Conservation (phyloP, 345 rosid genomes). For the Citrus maxima region DNA sequence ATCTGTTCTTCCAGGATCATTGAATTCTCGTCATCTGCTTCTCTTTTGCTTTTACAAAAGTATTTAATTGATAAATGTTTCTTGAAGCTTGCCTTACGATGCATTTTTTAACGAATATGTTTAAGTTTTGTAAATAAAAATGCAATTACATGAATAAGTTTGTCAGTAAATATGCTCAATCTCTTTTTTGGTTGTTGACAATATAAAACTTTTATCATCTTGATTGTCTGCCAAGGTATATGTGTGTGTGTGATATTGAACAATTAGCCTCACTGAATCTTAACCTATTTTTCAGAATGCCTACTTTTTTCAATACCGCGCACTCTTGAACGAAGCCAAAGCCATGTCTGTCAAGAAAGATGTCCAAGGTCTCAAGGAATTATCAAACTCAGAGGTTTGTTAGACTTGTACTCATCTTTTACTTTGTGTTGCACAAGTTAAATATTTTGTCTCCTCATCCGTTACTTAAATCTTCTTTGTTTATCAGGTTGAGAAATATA, state of each 20-base stretch:
- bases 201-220: background rate
- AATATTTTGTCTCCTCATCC: slow-evolving; percentile 14
- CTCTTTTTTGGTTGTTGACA: background rate
- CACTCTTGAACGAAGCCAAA: slow-evolving; percentile 49
- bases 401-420: slow-evolving; percentile 5
- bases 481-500: slow-evolving; percentile 68
- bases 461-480: slow-evolving; percentile 9
- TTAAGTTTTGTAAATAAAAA: background rate
- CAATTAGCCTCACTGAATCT: background rate
- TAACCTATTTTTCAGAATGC: slow-evolving; percentile 46
- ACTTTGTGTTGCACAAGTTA: background rate
- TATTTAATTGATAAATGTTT: background rate
- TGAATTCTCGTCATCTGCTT: background rate
- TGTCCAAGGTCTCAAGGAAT: slow-evolving; percentile 51
- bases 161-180: background rate
- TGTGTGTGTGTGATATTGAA: background rate
- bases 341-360: slow-evolving; percentile 62
- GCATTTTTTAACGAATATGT: background rate
- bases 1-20: background rate
- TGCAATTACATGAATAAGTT: background rate
- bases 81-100: background rate
- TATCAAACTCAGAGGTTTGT: slow-evolving; percentile 48
- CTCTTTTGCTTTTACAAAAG: background rate
- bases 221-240: background rate
- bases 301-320: slow-evolving; percentile 41